These are phyloP conservation scores for Tetramitus jugosus DNA, from an alignment of 208 protist genomes.

Conservation along the genomic window DNA sequence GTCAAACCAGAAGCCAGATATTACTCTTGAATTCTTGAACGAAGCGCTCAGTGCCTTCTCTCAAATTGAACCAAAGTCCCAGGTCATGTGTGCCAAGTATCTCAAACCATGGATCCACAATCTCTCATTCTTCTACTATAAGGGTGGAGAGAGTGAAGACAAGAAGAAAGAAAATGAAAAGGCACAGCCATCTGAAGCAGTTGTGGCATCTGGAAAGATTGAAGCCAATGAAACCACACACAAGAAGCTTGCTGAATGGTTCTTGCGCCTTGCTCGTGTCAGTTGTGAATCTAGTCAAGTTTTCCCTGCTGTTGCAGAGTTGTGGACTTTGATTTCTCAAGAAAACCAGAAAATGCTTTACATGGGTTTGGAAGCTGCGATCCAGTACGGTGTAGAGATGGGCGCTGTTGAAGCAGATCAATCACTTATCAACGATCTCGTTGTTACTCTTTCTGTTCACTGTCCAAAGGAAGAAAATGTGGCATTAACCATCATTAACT, in stretches of 20 bases:
- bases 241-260: not conserved
- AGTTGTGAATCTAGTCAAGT: not conserved
- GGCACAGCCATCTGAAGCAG: too few species aligned
- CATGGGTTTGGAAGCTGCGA: not conserved
- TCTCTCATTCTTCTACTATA: not conserved
- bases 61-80: not conserved
- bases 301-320: not conserved
- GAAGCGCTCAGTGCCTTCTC: not conserved
- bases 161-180: not conserved
- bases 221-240: too few species aligned
- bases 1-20: not conserved
- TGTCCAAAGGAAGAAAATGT: not conserved
- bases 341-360: not conserved
- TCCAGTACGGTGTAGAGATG: not conserved
- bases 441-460: not conserved
- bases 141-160: not conserved
- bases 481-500: not conserved
- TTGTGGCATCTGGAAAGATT: too few species aligned
- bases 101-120: not conserved
- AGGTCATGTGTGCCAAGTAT: not conserved
- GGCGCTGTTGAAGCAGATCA: not conserved
- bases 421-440: not conserved
- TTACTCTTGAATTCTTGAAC: slow-evolving; percentile 6
- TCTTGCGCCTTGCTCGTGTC: not conserved
- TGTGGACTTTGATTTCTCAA: not conserved